A percentile compares a stretch with the other conserved stretches of the same genome.
These are phyloP conservation scores for Russula olivacea DNA, from an alignment of 768 basidiomycete species.

Conservation along the genomic window DNA sequence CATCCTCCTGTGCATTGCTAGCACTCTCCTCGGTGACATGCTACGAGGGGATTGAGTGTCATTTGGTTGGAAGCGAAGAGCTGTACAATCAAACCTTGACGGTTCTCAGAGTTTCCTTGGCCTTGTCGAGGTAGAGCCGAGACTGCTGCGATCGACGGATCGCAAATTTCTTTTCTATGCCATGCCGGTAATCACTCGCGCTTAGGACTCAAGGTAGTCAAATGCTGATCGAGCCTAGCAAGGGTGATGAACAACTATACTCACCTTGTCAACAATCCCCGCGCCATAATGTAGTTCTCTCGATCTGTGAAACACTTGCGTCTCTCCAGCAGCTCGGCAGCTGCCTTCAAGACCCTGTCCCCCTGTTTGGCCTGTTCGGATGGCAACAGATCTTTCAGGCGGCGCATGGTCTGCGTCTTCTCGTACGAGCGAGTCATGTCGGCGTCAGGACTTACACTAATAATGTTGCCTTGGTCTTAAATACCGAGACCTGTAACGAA, in stretches of 20 bases:
- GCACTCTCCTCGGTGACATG: not conserved
- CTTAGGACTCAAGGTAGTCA: not conserved
- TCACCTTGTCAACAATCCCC: conserved; percentile 1
- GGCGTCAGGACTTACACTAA: not conserved
- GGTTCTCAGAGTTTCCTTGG: not conserved
- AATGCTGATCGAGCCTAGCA: not conserved
- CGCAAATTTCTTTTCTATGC: not conserved
- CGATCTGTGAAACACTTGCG: not conserved
- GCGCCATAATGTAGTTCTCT: conserved; percentile 6
- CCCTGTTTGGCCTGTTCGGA: not conserved
- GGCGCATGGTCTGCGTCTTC: not conserved
- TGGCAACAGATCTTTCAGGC: not conserved
- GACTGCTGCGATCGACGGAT: conserved; percentile 1
- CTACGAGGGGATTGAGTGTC: not conserved
- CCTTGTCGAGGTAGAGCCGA: conserved; percentile 7
- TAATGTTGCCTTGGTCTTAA: not conserved
- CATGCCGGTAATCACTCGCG: not conserved
- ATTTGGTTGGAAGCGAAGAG: not conserved
- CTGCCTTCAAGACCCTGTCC: conserved; percentile 1
- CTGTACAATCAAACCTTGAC: not conserved
- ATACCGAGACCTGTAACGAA: not conserved
- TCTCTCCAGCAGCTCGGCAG: not conserved
- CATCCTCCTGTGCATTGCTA: not conserved
- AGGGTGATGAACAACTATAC: not conserved
- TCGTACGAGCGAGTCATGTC: not conserved